Evolutionary conservation across 306 rosid genomes (phyloP).

Genomic region (Begonia peltatifolia): DNA sequence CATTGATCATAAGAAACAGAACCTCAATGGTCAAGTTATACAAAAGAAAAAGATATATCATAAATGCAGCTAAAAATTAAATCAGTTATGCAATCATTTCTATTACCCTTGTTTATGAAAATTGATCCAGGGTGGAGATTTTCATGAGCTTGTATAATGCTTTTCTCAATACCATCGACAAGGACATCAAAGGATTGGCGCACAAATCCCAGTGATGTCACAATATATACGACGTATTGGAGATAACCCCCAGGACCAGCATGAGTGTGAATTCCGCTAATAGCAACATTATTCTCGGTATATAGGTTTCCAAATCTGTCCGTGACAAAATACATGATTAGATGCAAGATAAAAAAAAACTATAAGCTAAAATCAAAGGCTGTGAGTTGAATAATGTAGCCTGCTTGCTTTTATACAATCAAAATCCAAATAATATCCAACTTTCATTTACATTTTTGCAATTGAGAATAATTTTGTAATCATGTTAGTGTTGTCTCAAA

Average conservation of each 20-base stretch:
- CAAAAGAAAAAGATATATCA: conserved; percentile 3
- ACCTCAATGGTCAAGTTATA: no score
- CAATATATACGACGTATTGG: conserved; percentile 64
- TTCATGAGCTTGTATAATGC: conserved; percentile 72
- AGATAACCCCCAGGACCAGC: conserved; percentile 99
- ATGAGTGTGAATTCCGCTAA: conserved; percentile 92
- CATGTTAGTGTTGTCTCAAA: no score
- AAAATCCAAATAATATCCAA: no score
- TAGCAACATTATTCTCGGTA: conserved; percentile 80
- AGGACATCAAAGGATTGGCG: conserved; percentile 72
- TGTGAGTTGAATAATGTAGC: no score
- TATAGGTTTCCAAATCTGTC: conserved; percentile 70
- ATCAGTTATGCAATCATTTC: conserved; percentile 1
- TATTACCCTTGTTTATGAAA: conserved; percentile 56
- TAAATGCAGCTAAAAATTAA: background rate
- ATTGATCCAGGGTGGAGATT: conserved; percentile 73
- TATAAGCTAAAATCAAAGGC: no score
- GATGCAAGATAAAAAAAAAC: no score
- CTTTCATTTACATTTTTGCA: no score
- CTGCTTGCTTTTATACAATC: no score
- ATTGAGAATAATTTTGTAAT: no score
- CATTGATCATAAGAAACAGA: no score
- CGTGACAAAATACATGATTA: background rate
- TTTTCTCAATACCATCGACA: conserved; percentile 86
- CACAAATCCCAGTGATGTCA: conserved; percentile 90